These are phyloP conservation scores for Phytophthora colocasiae DNA, from an alignment of 352 stramenopile species.

Conservation along the genomic window DNA sequence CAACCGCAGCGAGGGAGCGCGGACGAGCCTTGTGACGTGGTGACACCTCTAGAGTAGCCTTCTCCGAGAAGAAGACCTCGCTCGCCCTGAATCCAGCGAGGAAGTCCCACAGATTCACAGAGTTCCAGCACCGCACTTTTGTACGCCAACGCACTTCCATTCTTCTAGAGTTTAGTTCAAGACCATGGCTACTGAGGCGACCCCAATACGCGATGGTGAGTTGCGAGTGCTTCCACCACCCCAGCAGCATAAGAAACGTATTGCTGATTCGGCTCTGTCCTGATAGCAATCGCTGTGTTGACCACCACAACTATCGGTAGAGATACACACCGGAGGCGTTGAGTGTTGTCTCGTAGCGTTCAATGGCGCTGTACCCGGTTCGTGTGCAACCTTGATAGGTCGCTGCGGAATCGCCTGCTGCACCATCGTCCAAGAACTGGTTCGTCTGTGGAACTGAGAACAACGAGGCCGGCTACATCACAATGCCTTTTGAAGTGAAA, in stretches of 20 bases:
- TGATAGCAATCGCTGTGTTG: slow-evolving; percentile 24
- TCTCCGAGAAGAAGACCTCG: too few species aligned
- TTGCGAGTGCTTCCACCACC: background rate
- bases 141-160: background rate
- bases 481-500: slow-evolving; percentile 42
- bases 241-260: slow-evolving; percentile 12
- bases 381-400: too few species aligned
- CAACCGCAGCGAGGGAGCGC: too few species aligned
- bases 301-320: slow-evolving; percentile 25
- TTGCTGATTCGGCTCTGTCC: slow-evolving; percentile 29
- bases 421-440: slow-evolving; percentile 15
- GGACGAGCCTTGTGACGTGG: too few species aligned
- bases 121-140: background rate
- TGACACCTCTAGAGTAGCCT: too few species aligned
- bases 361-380: too few species aligned
- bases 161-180: background rate
- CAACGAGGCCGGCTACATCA: slow-evolving; percentile 54
- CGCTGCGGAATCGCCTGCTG: too few species aligned
- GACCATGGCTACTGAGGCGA: slow-evolving; percentile 36
- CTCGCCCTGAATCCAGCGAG: background rate
- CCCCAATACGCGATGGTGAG: slow-evolving; percentile 27
- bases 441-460: slow-evolving; percentile 39
- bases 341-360: too few species aligned
- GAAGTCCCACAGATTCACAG: background rate
- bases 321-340: slow-evolving; percentile 1